Evolutionary conservation across 306 rosid genomes (phyloP).

Genomic region (Canavalia gladiata): DNA sequence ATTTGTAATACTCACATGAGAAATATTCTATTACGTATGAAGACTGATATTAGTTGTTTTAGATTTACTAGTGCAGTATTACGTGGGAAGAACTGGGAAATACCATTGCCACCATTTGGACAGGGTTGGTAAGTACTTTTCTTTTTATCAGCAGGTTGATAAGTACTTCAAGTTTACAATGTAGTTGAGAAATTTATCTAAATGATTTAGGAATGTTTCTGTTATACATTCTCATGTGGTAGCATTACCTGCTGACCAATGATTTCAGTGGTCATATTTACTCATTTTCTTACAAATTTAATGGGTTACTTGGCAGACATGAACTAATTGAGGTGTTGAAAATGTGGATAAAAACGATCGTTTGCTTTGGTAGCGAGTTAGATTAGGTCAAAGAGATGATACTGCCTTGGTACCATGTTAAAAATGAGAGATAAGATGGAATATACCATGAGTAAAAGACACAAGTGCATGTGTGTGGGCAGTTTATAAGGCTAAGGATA

Average conservation of each 20-base stretch:
- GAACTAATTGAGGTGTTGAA: background rate
- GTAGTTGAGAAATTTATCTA: conserved; percentile 15
- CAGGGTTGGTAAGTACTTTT: conserved; percentile 89
- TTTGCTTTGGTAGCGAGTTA: background rate
- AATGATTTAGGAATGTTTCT: conserved; percentile 6
- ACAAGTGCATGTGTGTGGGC: background rate
- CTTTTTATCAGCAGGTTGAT: conserved; percentile 65
- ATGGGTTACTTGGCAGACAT: conserved; percentile 7
- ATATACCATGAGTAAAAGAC: background rate
- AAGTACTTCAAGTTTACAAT: conserved; percentile 54
- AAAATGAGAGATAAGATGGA: background rate
- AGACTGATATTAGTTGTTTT: conserved; percentile 45
- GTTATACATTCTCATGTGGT: background rate
- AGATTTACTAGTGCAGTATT: conserved; percentile 94
- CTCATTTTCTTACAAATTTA: background rate
- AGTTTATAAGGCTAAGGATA: background rate
- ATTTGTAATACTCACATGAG: background rate
- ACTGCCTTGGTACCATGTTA: background rate
- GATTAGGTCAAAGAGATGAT: background rate
- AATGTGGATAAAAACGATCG: background rate
- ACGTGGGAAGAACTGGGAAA: conserved; percentile 88
- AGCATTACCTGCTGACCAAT: conserved; percentile 1
- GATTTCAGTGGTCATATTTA: background rate
- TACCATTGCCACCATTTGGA: conserved; percentile 97
- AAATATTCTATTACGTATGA: background rate